These are phyloP conservation scores for Metroxylon sagu DNA, from an alignment of 176 grass and related monocot genomes.

Conservation along the genomic window DNA sequence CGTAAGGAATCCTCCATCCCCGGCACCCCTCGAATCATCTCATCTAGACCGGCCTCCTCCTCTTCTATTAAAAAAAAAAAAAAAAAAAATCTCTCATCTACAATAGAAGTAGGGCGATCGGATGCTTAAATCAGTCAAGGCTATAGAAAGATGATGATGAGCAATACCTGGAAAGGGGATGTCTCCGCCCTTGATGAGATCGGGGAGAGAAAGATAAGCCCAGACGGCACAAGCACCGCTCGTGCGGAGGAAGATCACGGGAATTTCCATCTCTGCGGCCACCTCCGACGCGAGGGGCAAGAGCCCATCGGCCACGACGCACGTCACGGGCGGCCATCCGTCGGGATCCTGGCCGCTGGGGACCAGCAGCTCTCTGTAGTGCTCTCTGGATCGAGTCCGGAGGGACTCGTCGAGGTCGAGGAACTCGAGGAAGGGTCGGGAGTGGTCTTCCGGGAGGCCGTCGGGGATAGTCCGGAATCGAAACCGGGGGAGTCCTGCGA, in stretches of 20 bases:
- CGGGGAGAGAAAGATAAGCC: neutral
- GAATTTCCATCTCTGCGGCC: constrained; percentile 35
- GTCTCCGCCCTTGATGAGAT: too few species aligned
- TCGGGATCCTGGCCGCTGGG: neutral
- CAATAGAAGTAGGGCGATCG: too few species aligned
- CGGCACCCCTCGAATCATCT: too few species aligned
- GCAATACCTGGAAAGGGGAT: too few species aligned
- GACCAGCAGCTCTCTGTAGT: constrained; percentile 25
- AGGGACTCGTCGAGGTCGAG: constrained; percentile 10
- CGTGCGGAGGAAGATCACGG: constrained; percentile 34
- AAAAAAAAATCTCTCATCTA: too few species aligned
- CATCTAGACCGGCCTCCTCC: too few species aligned
- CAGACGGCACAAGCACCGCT: constrained; percentile 16
- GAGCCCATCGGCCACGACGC: constrained; percentile 30
- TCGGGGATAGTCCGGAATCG: constrained; percentile 41
- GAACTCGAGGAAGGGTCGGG: constrained; percentile 17
- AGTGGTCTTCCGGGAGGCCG: constrained; percentile 36
- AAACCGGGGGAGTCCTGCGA: constrained; percentile 9
- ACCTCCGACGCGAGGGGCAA: constrained; percentile 15
- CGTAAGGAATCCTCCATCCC: too few species aligned
- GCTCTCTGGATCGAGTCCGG: neutral
- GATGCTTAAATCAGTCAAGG: too few species aligned
- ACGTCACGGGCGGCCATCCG: constrained; percentile 31
- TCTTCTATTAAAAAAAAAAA: too few species aligned
- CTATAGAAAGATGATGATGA: too few species aligned